Percentiles rank a stretch among this genome's conserved stretches.
These are phyloP conservation scores for Aurinia saxatilis DNA, from an alignment of 345 rosid genomes.

Conservation along the genomic window DNA sequence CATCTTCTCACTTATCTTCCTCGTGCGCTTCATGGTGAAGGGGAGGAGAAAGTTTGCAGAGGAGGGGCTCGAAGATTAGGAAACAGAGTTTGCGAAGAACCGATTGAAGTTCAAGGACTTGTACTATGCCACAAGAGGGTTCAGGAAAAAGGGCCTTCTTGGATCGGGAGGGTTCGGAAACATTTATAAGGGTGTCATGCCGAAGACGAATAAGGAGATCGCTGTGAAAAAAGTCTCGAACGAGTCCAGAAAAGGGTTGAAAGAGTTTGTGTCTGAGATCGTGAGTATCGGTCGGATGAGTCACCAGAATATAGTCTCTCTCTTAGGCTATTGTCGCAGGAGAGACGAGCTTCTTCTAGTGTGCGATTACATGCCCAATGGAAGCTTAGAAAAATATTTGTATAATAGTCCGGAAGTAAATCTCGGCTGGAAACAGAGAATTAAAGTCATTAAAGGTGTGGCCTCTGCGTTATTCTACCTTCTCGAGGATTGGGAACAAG, in stretches of 20 bases:
- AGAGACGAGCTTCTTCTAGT: conserved; percentile 51
- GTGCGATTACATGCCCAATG: too few relatives aligned
- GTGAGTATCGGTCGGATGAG: conserved; percentile 72
- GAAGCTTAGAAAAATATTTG: too few relatives aligned
- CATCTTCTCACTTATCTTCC: not conserved
- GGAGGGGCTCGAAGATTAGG: too few relatives aligned
- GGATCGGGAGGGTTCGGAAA: conserved; percentile 77
- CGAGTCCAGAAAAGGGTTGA: too few relatives aligned
- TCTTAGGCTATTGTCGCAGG: conserved; percentile 68
- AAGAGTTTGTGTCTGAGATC: conserved; percentile 73
- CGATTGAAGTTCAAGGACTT: conserved; percentile 53
- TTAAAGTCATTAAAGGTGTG: conserved; percentile 56
- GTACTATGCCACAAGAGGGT: conserved; percentile 52
- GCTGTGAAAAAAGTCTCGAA: conserved; percentile 72
- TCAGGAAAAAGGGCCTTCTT: conserved; percentile 49
- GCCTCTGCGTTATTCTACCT: conserved; percentile 66
- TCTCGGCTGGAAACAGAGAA: conserved; percentile 64
- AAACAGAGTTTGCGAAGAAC: conserved; percentile 50
- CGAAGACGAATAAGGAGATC: conserved; percentile 34
- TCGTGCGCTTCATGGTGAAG: not conserved
- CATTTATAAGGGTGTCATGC: conserved; percentile 56
- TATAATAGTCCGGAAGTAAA: too few relatives aligned
- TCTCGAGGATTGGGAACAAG: conserved; percentile 70
- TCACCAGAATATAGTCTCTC: conserved; percentile 65
- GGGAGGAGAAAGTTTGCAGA: conserved; percentile 41